Evolutionary conservation across 306 rosid species (phyloP), one percentile per base, ranked within the genome.

Genomic region (Ormosia emarginata): DNA sequence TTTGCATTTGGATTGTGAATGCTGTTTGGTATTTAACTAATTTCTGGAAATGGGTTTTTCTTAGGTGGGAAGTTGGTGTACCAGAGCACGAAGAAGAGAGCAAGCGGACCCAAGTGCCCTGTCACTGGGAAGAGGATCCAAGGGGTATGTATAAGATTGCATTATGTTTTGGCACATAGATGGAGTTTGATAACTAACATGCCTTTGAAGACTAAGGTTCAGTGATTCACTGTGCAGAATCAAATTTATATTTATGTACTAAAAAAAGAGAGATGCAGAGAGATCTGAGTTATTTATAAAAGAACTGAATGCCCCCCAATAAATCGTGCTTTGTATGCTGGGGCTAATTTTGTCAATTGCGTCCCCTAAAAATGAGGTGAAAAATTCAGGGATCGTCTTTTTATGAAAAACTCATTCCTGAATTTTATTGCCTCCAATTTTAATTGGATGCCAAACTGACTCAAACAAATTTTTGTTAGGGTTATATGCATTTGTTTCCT

Each of bases 41-140:
- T 2, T 0, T 7, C 0, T 82, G 37, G 17, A 62, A 47, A 59
- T 64, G 69, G 75, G 74, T 75, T 8, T 52, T 53, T 68, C 12
- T 47, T 76, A 94, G 98, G 97, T 33, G 98, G 97, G 46, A 94
- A 90, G 80, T 79, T 94, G 87, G 93, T 92, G 37, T 92, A 92
- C 82, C 98, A 94, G 91, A 87, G 72, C 34, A 90, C 97, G 33
- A 91, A 92, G 87, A 94, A 94, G 93, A 92, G 97, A 56, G 97
- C 98, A 6, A 92, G 94, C 12, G 98, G 98, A 11, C 98, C 98
- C 0, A 94, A 94, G 81, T 94, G 97, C 80, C 97, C 97, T 47
- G 94, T 94, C 3, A 94, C 98, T 34, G 97, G 98, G 24, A 94
- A 92, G 92, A 94, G 97, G 82, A 92, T 94, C 75, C 98, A 94